These are phyloP conservation scores for Massariosphaeria phaeospora DNA, from an alignment of 495 filamentous ascomycete genomes.

Conservation along the genomic window DNA sequence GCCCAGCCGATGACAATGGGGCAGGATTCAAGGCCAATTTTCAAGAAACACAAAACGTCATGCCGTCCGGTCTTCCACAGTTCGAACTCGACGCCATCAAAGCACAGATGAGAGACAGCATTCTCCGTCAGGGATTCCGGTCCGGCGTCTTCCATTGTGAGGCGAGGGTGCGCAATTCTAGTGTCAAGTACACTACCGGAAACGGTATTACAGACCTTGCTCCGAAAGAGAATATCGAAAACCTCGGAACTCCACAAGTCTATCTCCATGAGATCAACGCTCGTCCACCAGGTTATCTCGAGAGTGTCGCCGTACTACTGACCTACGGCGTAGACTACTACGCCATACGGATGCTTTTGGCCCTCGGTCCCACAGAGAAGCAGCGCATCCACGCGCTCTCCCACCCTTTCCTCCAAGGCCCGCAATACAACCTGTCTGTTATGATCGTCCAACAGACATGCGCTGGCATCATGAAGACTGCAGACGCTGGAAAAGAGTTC, in stretches of 20 bases:
- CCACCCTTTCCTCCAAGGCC: constrained; percentile 32
- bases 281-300: constrained; percentile 39
- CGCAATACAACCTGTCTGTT: constrained; percentile 27
- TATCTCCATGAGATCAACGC: constrained; percentile 44
- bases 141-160: constrained; percentile 42
- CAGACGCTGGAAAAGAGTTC: constrained; percentile 6
- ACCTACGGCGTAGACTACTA: constrained; percentile 47
- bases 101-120: background rate
- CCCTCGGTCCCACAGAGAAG: constrained; percentile 29
- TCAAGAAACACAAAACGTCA: constrained; percentile 4
- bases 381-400: constrained; percentile 31
- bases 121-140: constrained; percentile 36
- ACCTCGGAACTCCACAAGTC: constrained; percentile 17
- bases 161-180: constrained; percentile 39
- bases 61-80: constrained; percentile 1
- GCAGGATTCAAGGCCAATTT: background rate
- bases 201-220: constrained; percentile 12
- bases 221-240: background rate
- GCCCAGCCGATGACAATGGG: constrained; percentile 38
- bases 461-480: constrained; percentile 6
- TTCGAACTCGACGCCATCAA: constrained; percentile 1
- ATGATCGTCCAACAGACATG: constrained; percentile 13
- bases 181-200: constrained; percentile 24
- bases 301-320: constrained; percentile 26
- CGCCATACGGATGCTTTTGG: constrained; percentile 19